Evolutionary conservation across 495 filamentous ascomycete genomes (phyloP), one percentile per base, ranked within the genome.

Genomic region (Achaetomiella virescens): DNA sequence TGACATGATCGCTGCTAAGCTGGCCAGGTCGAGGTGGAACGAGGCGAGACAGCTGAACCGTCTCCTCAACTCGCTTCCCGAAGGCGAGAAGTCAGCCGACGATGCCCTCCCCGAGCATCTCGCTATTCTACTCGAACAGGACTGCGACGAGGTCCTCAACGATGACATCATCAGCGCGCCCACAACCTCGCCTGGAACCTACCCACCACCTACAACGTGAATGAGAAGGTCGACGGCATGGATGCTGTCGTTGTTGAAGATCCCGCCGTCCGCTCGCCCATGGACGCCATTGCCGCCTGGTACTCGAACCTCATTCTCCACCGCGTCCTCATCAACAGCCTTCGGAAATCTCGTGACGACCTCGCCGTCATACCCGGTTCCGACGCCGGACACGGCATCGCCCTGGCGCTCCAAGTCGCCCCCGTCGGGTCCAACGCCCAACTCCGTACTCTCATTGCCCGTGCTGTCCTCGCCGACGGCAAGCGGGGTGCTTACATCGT

Each of bases 231-330:
- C 48, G 86, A 86, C 41, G 81, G 87, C 24, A 86, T 95, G 72
- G 87, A 95, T 65, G 78, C 83, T 14, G 89, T 96, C 11, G 87
- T 92, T 18, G 88, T 92, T 18, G 88, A 92, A 35, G 92, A 97
- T 61, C 81, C 82, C 38, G 85, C 91, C 6, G 91, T 97, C 48
- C 83, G 87, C 31, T 91, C 89, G 12, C 89, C 91, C 8, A 80
- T 96, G 55, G 92, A 97, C 67, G 90, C 89, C 24, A 78, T 96
- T 18, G 88, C 91, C 14, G 87, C 91, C 1, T 96, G 91, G 92
- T 92, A 83, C 75, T 95, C 90, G 1, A 86, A 83, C 59, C 78
- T 87, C 48, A 71, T 84, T n/a, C 71, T 96, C 25, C 86, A 92
- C 44, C 77, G 77, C 33, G 84, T 82, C 8, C 79, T 97, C 21